These are phyloP conservation scores for Aaosphaeria arxii DNA, from an alignment of 2,329 filamentous ascomycete genomes.

Conservation along the genomic window DNA sequence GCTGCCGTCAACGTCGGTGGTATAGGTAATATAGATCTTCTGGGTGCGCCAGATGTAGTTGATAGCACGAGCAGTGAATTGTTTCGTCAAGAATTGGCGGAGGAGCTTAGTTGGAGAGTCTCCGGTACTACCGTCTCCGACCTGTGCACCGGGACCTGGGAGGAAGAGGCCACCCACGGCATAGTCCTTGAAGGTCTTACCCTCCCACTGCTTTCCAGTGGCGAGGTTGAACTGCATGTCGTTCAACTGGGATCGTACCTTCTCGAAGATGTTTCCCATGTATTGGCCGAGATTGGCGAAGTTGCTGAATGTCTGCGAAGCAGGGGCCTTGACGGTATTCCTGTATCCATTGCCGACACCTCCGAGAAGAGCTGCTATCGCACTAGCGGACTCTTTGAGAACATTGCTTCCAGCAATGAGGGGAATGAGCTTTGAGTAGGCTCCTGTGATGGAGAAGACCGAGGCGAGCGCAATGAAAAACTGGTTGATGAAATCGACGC, in stretches of 20 bases:
- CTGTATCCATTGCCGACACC: background rate
- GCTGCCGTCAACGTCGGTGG: conserved; percentile 1
- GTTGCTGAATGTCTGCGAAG: too few species aligned
- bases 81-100: background rate
- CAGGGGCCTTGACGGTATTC: too few species aligned
- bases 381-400: background rate
- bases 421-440: background rate
- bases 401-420: background rate
- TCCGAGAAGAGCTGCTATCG: background rate
- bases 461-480: conserved; percentile 1
- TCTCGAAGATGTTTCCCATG: background rate
- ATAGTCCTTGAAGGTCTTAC: background rate
- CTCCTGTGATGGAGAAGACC: background rate
- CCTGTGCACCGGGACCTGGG: background rate
- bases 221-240: background rate
- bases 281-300: too few species aligned
- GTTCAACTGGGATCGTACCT: background rate
- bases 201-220: too few species aligned
- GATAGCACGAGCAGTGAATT: conserved; percentile 1
- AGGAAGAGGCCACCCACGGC: background rate
- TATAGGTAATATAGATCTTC: conserved; percentile 1
- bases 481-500: background rate
- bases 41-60: conserved; percentile 1
- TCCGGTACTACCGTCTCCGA: background rate
- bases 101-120: background rate